Evolutionary conservation across 306 rosid species (phyloP), one percentile per base, ranked within the genome.

Genomic region (Pyrus bretschneideri): DNA sequence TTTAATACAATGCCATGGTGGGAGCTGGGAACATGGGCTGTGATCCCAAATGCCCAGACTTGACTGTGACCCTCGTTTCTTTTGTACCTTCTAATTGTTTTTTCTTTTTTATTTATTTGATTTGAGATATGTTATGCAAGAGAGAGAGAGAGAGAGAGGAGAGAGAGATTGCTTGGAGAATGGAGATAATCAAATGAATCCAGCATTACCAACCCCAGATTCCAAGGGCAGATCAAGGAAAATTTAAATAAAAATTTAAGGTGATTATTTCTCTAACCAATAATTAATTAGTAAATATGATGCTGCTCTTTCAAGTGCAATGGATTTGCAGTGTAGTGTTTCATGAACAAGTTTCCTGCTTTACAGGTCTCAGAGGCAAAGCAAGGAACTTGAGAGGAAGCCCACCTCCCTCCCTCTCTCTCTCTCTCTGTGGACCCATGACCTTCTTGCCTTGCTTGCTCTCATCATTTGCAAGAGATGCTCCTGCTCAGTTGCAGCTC

Each of bases 151-250:
- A 29, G 38, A 55, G 54, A 6, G 38, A 49, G 44, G 9, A 57
- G 54, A 27, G 0, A 42, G 12, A 60, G 70, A 30, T 78, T 81
- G 61, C 82, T 81, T 69, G 33, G 59, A 46, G 59, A 77, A 23
- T 64, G 33, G 59, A 46, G 59, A 77, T 31, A 38, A 78, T 81
- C 78, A 78, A 78, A 69, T 46, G 78, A 71, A 55, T 64, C 70
- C 78, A 67, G 73, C 81, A 70, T 62, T 63, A 35, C 63, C 62
- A 60, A 77, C 76, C 79, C 79, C 85, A 74, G 81, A 70, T 80
- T 83, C 83, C 92, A 77, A 88, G 79, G 78, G 81, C 81, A 68
- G 81, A 87, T 82, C 90, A 86, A 72, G 79, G 54, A 75, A 66
- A 79, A 64, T 31, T 52, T 0, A 62, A 76, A 67, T 49, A n/a